Evolutionary conservation across 2,329 filamentous ascomycete genomes (phyloP).

Genomic region (Zymoseptoria ardabiliae): DNA sequence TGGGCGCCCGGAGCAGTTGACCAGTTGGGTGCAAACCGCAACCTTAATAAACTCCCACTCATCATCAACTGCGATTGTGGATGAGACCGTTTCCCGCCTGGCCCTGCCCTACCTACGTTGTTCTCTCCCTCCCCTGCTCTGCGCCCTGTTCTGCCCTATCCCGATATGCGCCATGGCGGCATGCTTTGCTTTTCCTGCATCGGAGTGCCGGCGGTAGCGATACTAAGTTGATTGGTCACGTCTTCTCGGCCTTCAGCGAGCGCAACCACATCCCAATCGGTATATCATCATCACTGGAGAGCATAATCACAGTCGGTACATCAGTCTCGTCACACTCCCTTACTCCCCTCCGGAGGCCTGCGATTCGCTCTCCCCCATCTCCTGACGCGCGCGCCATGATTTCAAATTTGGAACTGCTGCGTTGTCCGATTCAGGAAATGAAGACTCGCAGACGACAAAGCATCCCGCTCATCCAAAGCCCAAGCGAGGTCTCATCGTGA

Average conservation of each 20-base stretch:
- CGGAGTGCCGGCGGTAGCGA: not conserved
- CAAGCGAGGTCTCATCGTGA: slow-evolving; percentile 9
- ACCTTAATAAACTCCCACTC: not conserved
- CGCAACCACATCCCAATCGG: not conserved
- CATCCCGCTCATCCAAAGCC: slow-evolving; percentile 4
- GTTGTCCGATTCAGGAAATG: slow-evolving; percentile 17
- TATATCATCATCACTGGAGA: not conserved
- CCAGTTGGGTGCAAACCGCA: slow-evolving; percentile 9
- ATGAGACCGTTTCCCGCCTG: not conserved
- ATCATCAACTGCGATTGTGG: not conserved
- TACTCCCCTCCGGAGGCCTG: not conserved
- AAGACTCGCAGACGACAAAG: slow-evolving; percentile 16
- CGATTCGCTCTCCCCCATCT: not conserved
- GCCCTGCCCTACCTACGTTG: not conserved
- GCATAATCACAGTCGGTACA: not conserved
- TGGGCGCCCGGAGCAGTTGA: slow-evolving; percentile 20
- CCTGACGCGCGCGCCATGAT: slow-evolving; percentile 4
- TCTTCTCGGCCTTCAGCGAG: not conserved
- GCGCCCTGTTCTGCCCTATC: not conserved
- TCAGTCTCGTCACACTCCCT: not conserved
- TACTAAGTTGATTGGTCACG: not conserved
- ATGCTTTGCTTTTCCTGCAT: not conserved
- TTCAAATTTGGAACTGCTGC: slow-evolving; percentile 18
- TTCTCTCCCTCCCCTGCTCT: not conserved
- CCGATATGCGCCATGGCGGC: not conserved